Evolutionary conservation across 2,329 filamentous ascomycete genomes (phyloP), one percentile per base, ranked within the genome.

Genomic region (Nigrospora oryzae): DNA sequence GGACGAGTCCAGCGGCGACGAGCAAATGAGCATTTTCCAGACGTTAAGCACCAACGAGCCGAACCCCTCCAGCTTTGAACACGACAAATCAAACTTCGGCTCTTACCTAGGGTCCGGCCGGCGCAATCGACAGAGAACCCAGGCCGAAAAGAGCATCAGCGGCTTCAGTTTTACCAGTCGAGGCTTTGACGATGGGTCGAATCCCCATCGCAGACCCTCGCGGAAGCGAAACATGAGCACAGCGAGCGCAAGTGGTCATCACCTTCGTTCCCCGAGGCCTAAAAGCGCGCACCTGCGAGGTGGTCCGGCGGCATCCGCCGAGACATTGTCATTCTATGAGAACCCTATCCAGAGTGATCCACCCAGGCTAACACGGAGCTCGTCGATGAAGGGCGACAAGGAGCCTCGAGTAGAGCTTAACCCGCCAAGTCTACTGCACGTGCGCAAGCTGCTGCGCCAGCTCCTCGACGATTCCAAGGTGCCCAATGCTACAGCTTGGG

Each of bases 1-100:
- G 7, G 93, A 98, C 60, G 89, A 87, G 40, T 95, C 90, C 2
- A 96, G 89, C 56, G 91, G 86, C 34, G 90, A 95, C 55, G 90
- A 98, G 52, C 87, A 94, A 55, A 84, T 90, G 65, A 90, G 84
- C 57, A 84, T 96, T 12, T 86, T 95, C 63, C 83, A 86, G 2
- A 81, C 79, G 7, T 75, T 84, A 68, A 71, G 89, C n/a, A 80
- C 76, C 46, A 75, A 77, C 39, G 81, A 83, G 46, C 67, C 79
- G 16, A 73, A 80, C 11, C 75, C 81, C 14, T 74, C 81, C 15
- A 85, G 78, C 49, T 76, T 78, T 23, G 89, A 95, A 42, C 79
- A 79, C 44, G 90, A 95, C 49, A 86, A 79, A 55, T 68, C 81
- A 34, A 84, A 79, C 3, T 81, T 95, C 50, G 80, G 84, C 6